Evolutionary conservation across 345 rosid genomes (phyloP), one percentile per base, ranked within the genome.

Genomic region (Syzygium aqueum): DNA sequence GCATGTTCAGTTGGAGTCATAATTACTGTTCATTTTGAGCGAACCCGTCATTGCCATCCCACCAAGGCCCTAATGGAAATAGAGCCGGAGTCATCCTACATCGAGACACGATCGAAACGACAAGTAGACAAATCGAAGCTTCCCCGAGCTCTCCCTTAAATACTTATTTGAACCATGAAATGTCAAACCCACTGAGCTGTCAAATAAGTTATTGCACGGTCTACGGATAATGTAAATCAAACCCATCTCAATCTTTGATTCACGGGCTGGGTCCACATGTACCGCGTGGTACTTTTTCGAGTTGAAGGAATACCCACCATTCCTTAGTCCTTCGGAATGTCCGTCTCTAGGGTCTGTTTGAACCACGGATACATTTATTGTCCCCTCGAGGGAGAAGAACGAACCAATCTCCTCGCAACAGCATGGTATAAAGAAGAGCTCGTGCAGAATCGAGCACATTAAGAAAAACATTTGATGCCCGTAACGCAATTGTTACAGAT

Each of bases 1-100:
- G 0, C 2, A 25, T 57, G 1, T 57, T 57, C 1, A 3, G 7
- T 57, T 0, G 3, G 12, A 57, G 4, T 57, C 28, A 25, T 25
- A 25, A 25, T 57, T 57, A 25, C 0, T 57, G 11, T 57, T 57
- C 15, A 57, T 57, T 0, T 25, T 25, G 11, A 57, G 65, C 27
- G 0, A 57, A 57, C 14, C 11, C 15, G 0, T 57, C 14, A 25
- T 57, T 0, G 1, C 7, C 15, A 11, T 57, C 63, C 63, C 15
- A 57, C 2, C 65, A 25, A 25, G 27, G 28, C 11, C 14, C 63
- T 57, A 57, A 25, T 57, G 7, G 3, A 57, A 57, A n/a, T 25
- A 57, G 63, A 57, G 63, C 25, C 0, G 28, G 2, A 27, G 28
- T 57, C 28, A 11, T 57, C 28, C 11, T 57, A 57, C 5, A 0